A percentile compares a stretch with the other conserved stretches of the same genome.
Evolutionary conservation across 108 stramenopile genomes (phyloP).

Genomic region (Cyclotella distinguenda): DNA sequence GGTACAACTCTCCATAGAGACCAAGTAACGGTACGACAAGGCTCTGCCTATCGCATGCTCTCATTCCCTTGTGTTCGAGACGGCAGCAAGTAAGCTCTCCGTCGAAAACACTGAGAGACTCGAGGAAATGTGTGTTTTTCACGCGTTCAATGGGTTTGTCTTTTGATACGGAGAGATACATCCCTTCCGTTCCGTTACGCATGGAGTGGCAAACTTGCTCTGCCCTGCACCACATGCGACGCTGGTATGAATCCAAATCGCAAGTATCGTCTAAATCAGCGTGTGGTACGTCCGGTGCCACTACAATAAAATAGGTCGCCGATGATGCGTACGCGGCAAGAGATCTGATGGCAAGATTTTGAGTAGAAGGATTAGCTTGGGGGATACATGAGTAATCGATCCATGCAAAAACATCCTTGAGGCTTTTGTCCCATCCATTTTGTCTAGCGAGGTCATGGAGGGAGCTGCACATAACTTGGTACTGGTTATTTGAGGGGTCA

Average conservation of each 20-base stretch:
- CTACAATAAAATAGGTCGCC: conserved; percentile 35
- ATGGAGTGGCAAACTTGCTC: conserved; percentile 44
- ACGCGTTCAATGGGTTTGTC: conserved; percentile 6
- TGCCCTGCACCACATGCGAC: conserved; percentile 48
- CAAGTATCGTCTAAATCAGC: conserved; percentile 33
- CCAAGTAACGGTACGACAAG: conserved; percentile 46
- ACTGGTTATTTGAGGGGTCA: conserved; percentile 35
- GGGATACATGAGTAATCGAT: conserved; percentile 46
- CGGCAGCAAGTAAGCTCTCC: conserved; percentile 47
- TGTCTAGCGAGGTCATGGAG: conserved; percentile 24
- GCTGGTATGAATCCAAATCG: conserved; percentile 27
- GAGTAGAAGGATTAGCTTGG: conserved; percentile 31
- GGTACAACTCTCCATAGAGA: conserved; percentile 36
- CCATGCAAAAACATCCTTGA: conserved; percentile 41
- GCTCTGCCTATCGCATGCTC: conserved; percentile 41
- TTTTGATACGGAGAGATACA: conserved; percentile 31
- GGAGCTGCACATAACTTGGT: conserved; percentile 18
- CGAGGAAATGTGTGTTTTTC: conserved; percentile 15
- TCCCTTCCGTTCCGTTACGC: conserved; percentile 33
- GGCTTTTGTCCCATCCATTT: conserved; percentile 31
- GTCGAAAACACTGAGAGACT: conserved; percentile 33
- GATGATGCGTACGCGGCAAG: conserved; percentile 42
- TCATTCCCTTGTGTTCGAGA: conserved; percentile 40
- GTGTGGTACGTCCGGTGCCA: conserved; percentile 34
- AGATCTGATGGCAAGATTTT: conserved; percentile 36